A percentile compares a stretch with the other conserved stretches of the same genome.
These are phyloP conservation scores for Zygoascus biomembranicola DNA, from an alignment of 805 yeast genomes.

Conservation along the genomic window DNA sequence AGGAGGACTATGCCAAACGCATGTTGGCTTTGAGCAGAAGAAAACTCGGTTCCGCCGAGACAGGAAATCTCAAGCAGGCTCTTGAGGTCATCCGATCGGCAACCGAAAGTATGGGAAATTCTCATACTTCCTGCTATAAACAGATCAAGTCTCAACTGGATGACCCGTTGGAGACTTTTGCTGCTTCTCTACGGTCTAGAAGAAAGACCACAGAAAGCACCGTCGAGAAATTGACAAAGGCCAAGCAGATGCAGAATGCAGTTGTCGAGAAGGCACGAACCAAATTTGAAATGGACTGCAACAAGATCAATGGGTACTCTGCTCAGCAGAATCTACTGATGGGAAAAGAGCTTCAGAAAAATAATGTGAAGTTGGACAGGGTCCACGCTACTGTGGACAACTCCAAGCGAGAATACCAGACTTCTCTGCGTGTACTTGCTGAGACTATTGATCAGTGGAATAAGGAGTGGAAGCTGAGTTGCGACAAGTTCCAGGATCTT, in stretches of 20 bases:
- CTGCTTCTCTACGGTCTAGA: slow-evolving; percentile 42
- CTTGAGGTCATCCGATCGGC: slow-evolving; percentile 52
- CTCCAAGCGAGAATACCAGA: slow-evolving; percentile 49
- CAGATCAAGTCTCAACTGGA: slow-evolving; percentile 45
- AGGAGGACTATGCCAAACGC: slow-evolving; percentile 60
- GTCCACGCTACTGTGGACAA: slow-evolving; percentile 36
- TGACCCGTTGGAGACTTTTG: slow-evolving; percentile 46
- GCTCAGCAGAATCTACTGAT: slow-evolving; percentile 61
- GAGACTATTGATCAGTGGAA: slow-evolving; percentile 57
- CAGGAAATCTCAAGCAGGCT: slow-evolving; percentile 51
- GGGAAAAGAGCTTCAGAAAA: slow-evolving; percentile 63
- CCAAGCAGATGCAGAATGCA: slow-evolving; percentile 33
- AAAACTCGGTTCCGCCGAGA: slow-evolving; percentile 47
- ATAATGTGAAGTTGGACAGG: slow-evolving; percentile 47
- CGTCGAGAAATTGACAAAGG: slow-evolving; percentile 45
- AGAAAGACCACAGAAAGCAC: slow-evolving; percentile 50
- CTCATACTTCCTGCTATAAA: slow-evolving; percentile 44
- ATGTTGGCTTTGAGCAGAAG: slow-evolving; percentile 44
- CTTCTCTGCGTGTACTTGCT: slow-evolving; percentile 43
- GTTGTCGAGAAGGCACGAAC: slow-evolving; percentile 30
- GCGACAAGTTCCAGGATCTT: slow-evolving; percentile 53
- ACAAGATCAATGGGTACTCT: slow-evolving; percentile 47
- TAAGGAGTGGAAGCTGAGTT: slow-evolving; percentile 60
- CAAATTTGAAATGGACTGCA: slow-evolving; percentile 50
- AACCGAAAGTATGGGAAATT: slow-evolving; percentile 48